Evolutionary conservation across 192 early-diverging fungal genomes (phyloP).

Genomic region (Funneliformis mosseae): DNA sequence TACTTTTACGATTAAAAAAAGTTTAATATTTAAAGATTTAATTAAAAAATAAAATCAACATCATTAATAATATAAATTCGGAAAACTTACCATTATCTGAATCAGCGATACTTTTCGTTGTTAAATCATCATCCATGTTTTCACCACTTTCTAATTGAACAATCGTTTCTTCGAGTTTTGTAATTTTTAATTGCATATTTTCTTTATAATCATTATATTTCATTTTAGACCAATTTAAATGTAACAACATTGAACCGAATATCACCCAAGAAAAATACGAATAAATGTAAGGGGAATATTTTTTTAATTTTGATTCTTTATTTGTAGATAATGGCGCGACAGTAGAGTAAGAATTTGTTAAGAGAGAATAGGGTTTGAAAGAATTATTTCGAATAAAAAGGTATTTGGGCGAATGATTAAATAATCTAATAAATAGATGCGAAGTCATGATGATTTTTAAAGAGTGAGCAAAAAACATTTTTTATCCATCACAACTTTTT

Average conservation of each 20-base stretch:
- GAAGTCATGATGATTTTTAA: not conserved
- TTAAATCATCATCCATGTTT: not conserved
- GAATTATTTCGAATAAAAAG: not conserved
- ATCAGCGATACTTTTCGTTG: not conserved
- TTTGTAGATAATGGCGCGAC: not conserved
- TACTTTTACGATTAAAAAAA: not conserved
- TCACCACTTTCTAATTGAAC: not conserved
- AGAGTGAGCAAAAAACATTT: too few relatives aligned
- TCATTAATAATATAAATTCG: too few relatives aligned
- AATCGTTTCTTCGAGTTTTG: conserved; percentile 6
- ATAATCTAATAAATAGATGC: not conserved
- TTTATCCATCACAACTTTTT: too few relatives aligned
- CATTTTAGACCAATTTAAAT: conserved; percentile 3
- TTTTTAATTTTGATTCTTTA: not conserved
- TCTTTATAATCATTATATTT: conserved; percentile 2
- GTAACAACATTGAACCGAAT: not conserved
- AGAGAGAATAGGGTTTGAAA: not conserved
- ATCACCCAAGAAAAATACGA: not conserved
- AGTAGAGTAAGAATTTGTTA: not conserved
- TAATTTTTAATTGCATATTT: not conserved
- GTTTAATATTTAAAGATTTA: not conserved
- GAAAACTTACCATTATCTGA: not conserved
- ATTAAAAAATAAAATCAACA: not conserved
- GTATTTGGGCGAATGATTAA: not conserved
- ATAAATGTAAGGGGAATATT: not conserved